Percentiles rank a stretch among this genome's conserved stretches.
phyloP scores from a whole-genome alignment of 257 asterid species.

The Primulina huaijiensis region DNA sequence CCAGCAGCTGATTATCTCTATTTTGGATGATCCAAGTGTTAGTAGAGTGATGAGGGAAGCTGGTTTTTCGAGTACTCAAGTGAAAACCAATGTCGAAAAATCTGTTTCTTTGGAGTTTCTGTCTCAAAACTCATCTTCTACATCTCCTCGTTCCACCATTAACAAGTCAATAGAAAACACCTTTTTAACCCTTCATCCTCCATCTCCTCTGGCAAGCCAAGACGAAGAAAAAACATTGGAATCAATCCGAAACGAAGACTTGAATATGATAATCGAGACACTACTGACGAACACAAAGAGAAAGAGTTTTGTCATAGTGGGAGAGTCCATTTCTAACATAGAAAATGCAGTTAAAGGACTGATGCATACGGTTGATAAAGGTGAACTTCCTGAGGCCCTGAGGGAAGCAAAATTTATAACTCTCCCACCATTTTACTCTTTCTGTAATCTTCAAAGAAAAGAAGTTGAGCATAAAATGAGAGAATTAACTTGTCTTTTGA shows the following conservation, averaged over 20 bases:
- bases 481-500: slow-evolving; percentile 51
- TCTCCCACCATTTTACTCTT: slow-evolving; percentile 51
- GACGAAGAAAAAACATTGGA: slow-evolving; percentile 14
- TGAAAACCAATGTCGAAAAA: slow-evolving; percentile 67
- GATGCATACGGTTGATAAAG: slow-evolving; percentile 55
- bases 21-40: slow-evolving; percentile 86
- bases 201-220: slow-evolving; percentile 1
- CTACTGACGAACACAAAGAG: slow-evolving; percentile 29
- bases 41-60: slow-evolving; percentile 95
- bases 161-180: slow-evolving; percentile 26
- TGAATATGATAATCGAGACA: slow-evolving; percentile 39
- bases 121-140: slow-evolving; percentile 24
- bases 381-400: slow-evolving; percentile 45
- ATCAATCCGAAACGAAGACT: slow-evolving; percentile 44
- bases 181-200: slow-evolving; percentile 12
- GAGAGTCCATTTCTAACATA: slow-evolving; percentile 46
- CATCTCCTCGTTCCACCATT: background rate
- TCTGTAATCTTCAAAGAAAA: slow-evolving; percentile 50
- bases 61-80: slow-evolving; percentile 77
- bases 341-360: slow-evolving; percentile 47
- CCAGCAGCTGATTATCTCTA: slow-evolving; percentile 78
- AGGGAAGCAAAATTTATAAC: slow-evolving; percentile 54
- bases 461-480: slow-evolving; percentile 60
- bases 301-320: slow-evolving; percentile 53
- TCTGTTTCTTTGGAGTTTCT: slow-evolving; percentile 41